A percentile compares a stretch with the other conserved stretches of the same genome.
phyloP scores from a whole-genome alignment of 225 moss, liverwort and hornwort species.

The Sphagnum contortum region DNA sequence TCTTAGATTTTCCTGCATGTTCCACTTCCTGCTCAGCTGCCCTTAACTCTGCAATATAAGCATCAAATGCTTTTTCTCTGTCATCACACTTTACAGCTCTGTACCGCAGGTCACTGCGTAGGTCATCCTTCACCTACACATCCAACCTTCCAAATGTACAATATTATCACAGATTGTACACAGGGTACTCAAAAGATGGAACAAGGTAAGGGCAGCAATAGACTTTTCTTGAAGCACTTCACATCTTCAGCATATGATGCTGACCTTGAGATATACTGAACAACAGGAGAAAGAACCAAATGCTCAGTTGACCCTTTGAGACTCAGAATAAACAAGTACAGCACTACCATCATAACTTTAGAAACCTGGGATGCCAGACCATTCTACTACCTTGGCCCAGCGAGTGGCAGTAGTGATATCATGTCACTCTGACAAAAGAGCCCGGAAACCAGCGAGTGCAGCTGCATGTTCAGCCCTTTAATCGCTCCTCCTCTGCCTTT shows the following conservation, averaged over 20 bases:
- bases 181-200: too few species aligned
- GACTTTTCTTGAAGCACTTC: too few species aligned
- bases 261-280: too few species aligned
- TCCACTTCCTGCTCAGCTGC: slow-evolving; percentile 80
- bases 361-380: too few species aligned
- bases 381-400: slow-evolving; percentile 65
- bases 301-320: too few species aligned
- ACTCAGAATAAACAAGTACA: too few species aligned
- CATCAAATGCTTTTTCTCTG: slow-evolving; percentile 62
- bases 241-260: too few species aligned
- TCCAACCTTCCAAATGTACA: too few species aligned
- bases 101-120: slow-evolving; percentile 63
- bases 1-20: slow-evolving; percentile 66
- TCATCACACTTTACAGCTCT: slow-evolving; percentile 68
- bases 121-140: slow-evolving; percentile 54
- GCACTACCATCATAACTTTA: too few species aligned
- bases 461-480: slow-evolving; percentile 57
- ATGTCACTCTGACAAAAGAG: slow-evolving; percentile 52
- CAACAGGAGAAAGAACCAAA: too few species aligned
- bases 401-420: slow-evolving; percentile 62
- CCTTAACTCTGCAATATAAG: slow-evolving; percentile 60
- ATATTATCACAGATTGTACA: too few species aligned
- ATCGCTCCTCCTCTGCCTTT: slow-evolving; percentile 73
- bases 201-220: too few species aligned
- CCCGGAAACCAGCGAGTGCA: slow-evolving; percentile 61